Percentiles rank a stretch among this genome's conserved stretches.
These are phyloP conservation scores for Lotus japonicus DNA, from an alignment of 306 rosid species.

Conservation along the genomic window DNA sequence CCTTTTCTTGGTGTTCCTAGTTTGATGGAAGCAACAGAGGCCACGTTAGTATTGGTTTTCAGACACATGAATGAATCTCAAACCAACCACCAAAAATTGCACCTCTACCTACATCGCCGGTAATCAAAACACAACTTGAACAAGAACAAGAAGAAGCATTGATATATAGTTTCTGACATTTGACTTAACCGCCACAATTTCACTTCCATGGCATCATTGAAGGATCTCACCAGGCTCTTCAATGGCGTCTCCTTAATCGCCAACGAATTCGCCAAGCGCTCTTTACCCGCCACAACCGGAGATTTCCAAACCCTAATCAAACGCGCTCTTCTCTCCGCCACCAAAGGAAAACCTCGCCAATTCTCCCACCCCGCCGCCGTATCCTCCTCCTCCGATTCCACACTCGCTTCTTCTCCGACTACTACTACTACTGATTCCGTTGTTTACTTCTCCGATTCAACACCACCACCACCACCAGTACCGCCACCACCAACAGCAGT, in stretches of 20 bases:
- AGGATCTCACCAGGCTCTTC: conserved; percentile 42
- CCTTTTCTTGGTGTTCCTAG: background rate
- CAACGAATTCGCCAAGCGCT: conserved; percentile 48
- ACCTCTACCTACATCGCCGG: no score
- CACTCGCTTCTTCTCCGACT: no score
- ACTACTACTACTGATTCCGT: no score
- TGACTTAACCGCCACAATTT: background rate
- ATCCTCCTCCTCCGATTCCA: background rate
- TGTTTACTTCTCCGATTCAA: no score
- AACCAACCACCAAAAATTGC: conserved; percentile 6
- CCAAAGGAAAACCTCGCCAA: conserved; percentile 55
- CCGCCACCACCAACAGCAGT: background rate
- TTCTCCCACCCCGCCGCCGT: conserved; percentile 29
- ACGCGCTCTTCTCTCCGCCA: conserved; percentile 51
- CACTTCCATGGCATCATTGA: conserved; percentile 11
- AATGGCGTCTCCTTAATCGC: conserved; percentile 68
- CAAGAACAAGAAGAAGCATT: background rate
- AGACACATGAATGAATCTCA: conserved; percentile 8
- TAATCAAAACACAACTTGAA: background rate
- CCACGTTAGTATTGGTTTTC: conserved; percentile 11
- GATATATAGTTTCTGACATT: background rate
- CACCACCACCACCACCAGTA: background rate
- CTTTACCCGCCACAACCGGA: conserved; percentile 30
- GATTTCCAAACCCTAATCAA: conserved; percentile 49
- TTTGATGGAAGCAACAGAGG: background rate